These are phyloP conservation scores for Candida sonorensis DNA, from an alignment of 805 yeast genomes.

Conservation along the genomic window DNA sequence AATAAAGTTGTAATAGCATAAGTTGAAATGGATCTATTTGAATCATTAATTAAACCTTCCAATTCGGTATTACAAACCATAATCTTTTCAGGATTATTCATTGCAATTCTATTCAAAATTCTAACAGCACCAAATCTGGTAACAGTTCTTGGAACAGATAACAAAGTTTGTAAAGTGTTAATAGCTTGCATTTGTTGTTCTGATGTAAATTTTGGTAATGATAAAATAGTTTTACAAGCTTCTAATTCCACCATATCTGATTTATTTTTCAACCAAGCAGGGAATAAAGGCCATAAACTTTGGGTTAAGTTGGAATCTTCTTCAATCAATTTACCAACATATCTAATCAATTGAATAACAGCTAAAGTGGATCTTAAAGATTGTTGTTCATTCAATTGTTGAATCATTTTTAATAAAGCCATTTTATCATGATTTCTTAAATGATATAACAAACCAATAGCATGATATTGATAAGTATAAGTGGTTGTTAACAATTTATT, in stretches of 20 bases:
- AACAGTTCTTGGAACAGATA: constrained; percentile 83
- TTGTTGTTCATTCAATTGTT: constrained; percentile 57
- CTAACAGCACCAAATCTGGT: constrained; percentile 92
- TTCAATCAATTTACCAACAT: constrained; percentile 60
- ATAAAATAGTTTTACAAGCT: constrained; percentile 71
- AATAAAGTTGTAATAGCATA: constrained; percentile 94
- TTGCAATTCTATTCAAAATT: constrained; percentile 77
- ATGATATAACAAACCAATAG: constrained; percentile 83
- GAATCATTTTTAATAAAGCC: constrained; percentile 87
- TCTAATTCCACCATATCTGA: constrained; percentile 88
- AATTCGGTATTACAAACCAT: constrained; percentile 78
- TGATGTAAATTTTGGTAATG: constrained; percentile 47
- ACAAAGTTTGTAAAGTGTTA: constrained; percentile 62
- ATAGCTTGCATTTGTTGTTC: constrained; percentile 69
- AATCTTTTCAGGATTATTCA: constrained; percentile 71
- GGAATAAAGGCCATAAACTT: constrained; percentile 57
- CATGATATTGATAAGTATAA: constrained; percentile 89
- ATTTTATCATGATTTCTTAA: constrained; percentile 87
- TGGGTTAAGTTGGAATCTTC: constrained; percentile 64
- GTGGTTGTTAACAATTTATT: constrained; percentile 60
- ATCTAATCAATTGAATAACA: constrained; percentile 76
- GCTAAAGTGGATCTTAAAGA: constrained; percentile 76
- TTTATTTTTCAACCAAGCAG: constrained; percentile 68
- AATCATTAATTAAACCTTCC: constrained; percentile 79
- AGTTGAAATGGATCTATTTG: constrained; percentile 89